These are phyloP conservation scores for Fusarium sp. DNA, from an alignment of 2,329 filamentous ascomycete genomes.

Conservation along the genomic window DNA sequence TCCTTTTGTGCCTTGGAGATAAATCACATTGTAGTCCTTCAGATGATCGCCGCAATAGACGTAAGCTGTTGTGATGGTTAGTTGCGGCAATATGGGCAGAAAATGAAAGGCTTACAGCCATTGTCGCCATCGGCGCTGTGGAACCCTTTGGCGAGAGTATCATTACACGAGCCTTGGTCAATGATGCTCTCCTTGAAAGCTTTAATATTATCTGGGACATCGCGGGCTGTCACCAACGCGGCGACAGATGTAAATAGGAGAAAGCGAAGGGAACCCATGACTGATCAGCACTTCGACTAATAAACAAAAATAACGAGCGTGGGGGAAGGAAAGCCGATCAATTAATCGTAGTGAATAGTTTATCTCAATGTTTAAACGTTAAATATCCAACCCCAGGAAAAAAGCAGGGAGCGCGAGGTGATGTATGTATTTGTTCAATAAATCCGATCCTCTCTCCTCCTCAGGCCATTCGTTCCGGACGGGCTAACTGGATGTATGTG, in stretches of 20 bases:
- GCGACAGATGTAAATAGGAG: slow-evolving; percentile 46
- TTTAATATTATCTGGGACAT: slow-evolving; percentile 58
- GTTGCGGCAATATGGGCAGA: neutral
- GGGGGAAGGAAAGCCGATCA: slow-evolving; percentile 13
- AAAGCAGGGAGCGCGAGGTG: neutral
- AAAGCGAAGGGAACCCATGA: slow-evolving; percentile 41
- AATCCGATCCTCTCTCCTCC: too few species aligned
- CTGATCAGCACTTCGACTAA: neutral
- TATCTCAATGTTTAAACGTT: slow-evolving; percentile 17
- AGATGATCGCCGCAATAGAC: slow-evolving; percentile 63
- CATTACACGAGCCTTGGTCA: slow-evolving; percentile 55
- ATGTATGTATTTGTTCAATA: neutral
- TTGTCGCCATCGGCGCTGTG: slow-evolving; percentile 55
- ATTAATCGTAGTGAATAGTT: slow-evolving; percentile 11
- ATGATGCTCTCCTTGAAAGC: slow-evolving; percentile 58
- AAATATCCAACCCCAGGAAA: neutral
- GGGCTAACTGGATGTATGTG: too few species aligned
- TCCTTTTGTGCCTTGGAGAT: slow-evolving; percentile 59
- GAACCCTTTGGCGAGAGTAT: slow-evolving; percentile 57
- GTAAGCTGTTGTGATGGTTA: slow-evolving; percentile 46
- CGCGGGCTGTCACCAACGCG: slow-evolving; percentile 46
- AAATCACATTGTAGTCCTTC: slow-evolving; percentile 59
- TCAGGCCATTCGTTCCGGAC: too few species aligned
- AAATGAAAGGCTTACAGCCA: slow-evolving; percentile 49
- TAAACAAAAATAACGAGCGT: slow-evolving; percentile 20